Conservation (phyloP, 176 grass and related monocot genomes). For the Oryza australiensis region DNA sequence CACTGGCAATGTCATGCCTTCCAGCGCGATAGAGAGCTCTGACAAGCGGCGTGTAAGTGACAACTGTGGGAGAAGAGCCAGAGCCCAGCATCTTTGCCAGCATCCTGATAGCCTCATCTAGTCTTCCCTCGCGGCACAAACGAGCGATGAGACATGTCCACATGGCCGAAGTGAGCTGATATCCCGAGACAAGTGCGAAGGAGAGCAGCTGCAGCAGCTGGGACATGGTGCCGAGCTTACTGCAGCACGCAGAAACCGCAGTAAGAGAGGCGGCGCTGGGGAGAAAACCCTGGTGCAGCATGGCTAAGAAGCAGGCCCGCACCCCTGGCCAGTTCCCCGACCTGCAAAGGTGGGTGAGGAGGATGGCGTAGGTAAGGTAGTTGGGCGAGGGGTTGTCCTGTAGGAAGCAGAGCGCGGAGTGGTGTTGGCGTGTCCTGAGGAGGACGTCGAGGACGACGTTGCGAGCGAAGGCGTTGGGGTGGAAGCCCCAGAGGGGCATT, state of each 20-base stretch:
- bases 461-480: slow-evolving; percentile 64
- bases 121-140: slow-evolving; percentile 49
- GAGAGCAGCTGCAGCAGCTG: slow-evolving; percentile 67
- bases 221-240: slow-evolving; percentile 47
- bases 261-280: slow-evolving; percentile 45
- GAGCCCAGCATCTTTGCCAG: slow-evolving; percentile 63
- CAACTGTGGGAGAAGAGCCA: slow-evolving; percentile 55
- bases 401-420: slow-evolving; percentile 39
- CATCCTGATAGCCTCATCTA: slow-evolving; percentile 53
- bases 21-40: slow-evolving; percentile 64
- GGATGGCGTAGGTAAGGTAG: slow-evolving; percentile 75
- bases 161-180: slow-evolving; percentile 44
- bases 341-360: slow-evolving; percentile 66
- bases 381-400: slow-evolving; percentile 49
- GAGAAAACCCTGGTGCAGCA: slow-evolving; percentile 59
- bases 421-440: slow-evolving; percentile 52
- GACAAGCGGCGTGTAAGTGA: slow-evolving; percentile 75
- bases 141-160: slow-evolving; percentile 80
- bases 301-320: slow-evolving; percentile 43
- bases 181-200: slow-evolving; percentile 54
- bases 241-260: slow-evolving; percentile 62
- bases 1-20: slow-evolving; percentile 41
- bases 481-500: slow-evolving; percentile 63
- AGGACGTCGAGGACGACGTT: slow-evolving; percentile 77
- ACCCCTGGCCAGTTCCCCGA: slow-evolving; percentile 49